Evolutionary conservation across 805 yeast species (phyloP), one percentile per base, ranked within the genome.

Genomic region (Danielia oregonensis): DNA sequence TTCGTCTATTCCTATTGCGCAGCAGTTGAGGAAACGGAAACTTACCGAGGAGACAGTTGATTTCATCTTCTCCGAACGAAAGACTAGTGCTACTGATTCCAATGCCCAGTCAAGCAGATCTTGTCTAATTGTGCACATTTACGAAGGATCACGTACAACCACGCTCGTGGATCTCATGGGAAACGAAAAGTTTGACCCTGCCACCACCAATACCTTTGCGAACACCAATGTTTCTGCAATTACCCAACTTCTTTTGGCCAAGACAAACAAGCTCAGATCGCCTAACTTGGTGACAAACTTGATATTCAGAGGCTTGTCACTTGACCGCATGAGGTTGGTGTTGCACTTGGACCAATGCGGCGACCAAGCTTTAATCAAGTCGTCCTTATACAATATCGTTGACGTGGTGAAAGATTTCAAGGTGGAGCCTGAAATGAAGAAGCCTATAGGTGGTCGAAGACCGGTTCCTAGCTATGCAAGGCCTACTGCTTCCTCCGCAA

Each of bases 81-180:
- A 44, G n/a, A 55, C 57, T 2, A 30, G 32, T 13, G 38, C 44
- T n/a, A 54, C 59, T 6, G 30, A 44, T 3, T 42, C 39, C 29
- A 52, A 51, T 24, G 34, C 42, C 4, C 42, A 37, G 14, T 48
- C 59, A 5, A 50, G 55, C 26, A 38, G 61, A 29, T 51, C 61
- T 5, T 55, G 62, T 34, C 37, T 61, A 25, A 42, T 61, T 4
- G 43, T 59, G 10, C 47, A 53, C 8, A 37, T 61, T 13, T 48
- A 44, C 37, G 39, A 42, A 23, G 46, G 43, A 23, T 42, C 43
- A 12, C 41, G 46, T 12, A 40, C 45, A 29, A 37, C 43, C 7
- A 51, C 61, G 3, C 48, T 51, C 24, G 46, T 59, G 26, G 63
- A 61, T 24, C 33, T 58, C 27, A 51, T 53, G 57, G 65, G 62